Conservation (phyloP, 495 filamentous ascomycete species). For the Pyrenopolyporus hunteri region DNA sequence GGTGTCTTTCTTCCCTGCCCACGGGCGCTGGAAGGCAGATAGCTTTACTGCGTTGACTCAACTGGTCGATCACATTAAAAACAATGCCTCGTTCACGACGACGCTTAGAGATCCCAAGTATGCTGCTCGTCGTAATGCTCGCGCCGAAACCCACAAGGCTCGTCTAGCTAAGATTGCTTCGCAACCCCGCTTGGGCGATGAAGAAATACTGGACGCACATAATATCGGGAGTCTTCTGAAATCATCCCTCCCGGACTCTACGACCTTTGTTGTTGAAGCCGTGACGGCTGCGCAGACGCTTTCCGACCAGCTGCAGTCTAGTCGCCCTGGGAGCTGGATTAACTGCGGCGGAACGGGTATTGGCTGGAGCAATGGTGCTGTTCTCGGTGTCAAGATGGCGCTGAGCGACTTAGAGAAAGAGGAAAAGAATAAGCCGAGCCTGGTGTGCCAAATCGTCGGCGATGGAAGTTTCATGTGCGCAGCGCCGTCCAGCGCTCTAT, state of each 20-base stretch:
- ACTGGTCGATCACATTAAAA: slow-evolving; percentile 36
- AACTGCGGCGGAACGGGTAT: slow-evolving; percentile 49
- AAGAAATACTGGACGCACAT: slow-evolving; percentile 18
- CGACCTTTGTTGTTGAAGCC: slow-evolving; percentile 46
- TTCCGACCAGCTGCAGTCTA: slow-evolving; percentile 44
- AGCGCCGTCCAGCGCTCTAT: slow-evolving; percentile 41
- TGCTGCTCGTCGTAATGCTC: slow-evolving; percentile 14
- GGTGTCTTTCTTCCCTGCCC: slow-evolving; percentile 53
- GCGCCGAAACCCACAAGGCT: slow-evolving; percentile 11
- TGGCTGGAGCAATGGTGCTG: slow-evolving; percentile 48
- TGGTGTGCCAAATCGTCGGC: slow-evolving; percentile 42
- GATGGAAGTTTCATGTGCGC: slow-evolving; percentile 48
- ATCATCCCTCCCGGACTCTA: slow-evolving; percentile 25
- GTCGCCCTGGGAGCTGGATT: slow-evolving; percentile 42
- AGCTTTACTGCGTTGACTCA: slow-evolving; percentile 46
- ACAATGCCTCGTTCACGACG: background rate
- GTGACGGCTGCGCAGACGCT: slow-evolving; percentile 40
- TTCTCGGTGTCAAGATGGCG: slow-evolving; percentile 44
- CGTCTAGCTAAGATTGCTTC: slow-evolving; percentile 29
- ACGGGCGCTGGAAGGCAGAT: slow-evolving; percentile 48
- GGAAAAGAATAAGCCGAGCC: slow-evolving; percentile 12
- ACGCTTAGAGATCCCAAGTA: slow-evolving; percentile 26
- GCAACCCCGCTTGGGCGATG: slow-evolving; percentile 20
- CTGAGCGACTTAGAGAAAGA: slow-evolving; percentile 13
- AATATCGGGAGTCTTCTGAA: slow-evolving; percentile 41